phyloP scores from a whole-genome alignment of 1,284 basidiomycete genomes.

The Naganishia cerealis region DNA sequence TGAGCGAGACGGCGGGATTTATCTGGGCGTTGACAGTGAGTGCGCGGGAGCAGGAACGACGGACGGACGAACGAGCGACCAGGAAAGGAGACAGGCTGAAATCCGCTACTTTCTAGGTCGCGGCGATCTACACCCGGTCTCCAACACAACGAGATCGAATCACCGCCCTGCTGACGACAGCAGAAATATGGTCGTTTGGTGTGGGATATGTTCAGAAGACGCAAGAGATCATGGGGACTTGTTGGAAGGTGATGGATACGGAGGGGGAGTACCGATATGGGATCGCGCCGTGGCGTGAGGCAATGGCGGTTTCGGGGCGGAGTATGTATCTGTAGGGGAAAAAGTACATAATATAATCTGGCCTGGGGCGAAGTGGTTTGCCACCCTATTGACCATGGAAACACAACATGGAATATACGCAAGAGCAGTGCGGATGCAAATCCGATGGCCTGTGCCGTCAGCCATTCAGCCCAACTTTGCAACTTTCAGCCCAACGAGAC shows the following conservation, averaged over 20 bases:
- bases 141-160: slow-evolving; percentile 16
- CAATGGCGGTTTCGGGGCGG: slow-evolving; percentile 22
- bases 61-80: too few relatives aligned
- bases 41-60: neutral
- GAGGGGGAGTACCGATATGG: slow-evolving; percentile 35
- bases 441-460: too few relatives aligned
- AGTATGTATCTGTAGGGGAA: slow-evolving; percentile 14
- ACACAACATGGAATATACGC: neutral
- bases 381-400: too few relatives aligned
- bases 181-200: slow-evolving; percentile 33
- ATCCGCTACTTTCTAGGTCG: slow-evolving; percentile 6
- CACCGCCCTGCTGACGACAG: slow-evolving; percentile 22
- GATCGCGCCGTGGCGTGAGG: slow-evolving; percentile 38
- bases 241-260: slow-evolving; percentile 34
- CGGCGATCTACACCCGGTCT: slow-evolving; percentile 34
- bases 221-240: slow-evolving; percentile 34
- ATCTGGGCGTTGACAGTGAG: slow-evolving; percentile 35
- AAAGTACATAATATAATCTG: too few relatives aligned
- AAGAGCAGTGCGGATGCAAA: too few relatives aligned
- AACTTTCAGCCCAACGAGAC: neutral
- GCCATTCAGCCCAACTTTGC: neutral
- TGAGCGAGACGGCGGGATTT: slow-evolving; percentile 32
- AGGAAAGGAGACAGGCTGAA: neutral
- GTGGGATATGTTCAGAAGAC: slow-evolving; percentile 23
- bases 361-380: neutral